phyloP scores from a whole-genome alignment of 2,329 filamentous ascomycete species.

The Ophiostoma piceae region DNA sequence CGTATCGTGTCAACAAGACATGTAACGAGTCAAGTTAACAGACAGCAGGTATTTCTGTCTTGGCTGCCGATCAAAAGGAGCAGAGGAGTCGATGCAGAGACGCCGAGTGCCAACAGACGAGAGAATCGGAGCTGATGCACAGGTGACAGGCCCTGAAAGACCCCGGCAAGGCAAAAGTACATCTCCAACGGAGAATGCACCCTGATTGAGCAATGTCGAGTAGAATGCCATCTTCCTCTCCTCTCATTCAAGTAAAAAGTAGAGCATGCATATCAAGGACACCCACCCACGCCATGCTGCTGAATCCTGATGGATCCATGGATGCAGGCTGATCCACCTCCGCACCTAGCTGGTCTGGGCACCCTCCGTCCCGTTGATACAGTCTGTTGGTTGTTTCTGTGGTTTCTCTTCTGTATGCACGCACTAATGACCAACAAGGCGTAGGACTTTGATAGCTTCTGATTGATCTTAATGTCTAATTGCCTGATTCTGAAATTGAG shows the following conservation, averaged over 20 bases:
- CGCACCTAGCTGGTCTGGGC: not conserved
- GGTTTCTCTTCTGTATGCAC: not conserved
- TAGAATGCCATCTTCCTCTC: not conserved
- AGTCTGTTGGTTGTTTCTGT: not conserved
- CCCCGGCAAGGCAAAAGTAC: not conserved
- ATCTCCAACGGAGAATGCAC: not conserved
- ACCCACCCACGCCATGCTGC: not conserved
- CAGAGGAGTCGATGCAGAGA: not conserved
- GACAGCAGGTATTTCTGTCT: not conserved
- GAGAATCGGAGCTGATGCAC: no score
- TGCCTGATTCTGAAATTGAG: no score
- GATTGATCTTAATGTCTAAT: no score
- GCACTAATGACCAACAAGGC: not conserved
- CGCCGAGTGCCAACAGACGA: not conserved
- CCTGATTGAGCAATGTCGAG: not conserved
- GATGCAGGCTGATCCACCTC: constrained; percentile 4
- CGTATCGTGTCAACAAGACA: no score
- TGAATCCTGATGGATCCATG: not conserved
- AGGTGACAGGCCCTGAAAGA: no score
- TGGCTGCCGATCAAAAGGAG: not conserved
- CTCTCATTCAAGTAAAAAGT: no score
- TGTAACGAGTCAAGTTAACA: not conserved
- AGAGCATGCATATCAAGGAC: not conserved
- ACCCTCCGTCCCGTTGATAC: not conserved
- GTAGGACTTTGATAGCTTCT: not conserved